Evolutionary conservation across 2,329 filamentous ascomycete genomes (phyloP), one percentile per base, ranked within the genome.

Genomic region (Penicillium sp.): DNA sequence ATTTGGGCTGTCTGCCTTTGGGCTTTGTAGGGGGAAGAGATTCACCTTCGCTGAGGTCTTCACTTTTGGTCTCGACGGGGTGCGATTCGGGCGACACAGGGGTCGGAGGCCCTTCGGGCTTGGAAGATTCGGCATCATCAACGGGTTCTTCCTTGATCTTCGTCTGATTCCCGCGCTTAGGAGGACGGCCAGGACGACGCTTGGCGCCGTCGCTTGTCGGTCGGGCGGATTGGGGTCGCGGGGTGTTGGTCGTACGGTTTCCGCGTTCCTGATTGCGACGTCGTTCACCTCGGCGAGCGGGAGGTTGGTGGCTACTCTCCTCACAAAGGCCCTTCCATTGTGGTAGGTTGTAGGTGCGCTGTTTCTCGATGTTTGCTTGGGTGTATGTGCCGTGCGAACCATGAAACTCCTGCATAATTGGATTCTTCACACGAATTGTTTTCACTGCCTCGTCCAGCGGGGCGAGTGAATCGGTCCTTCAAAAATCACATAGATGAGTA

Each of bases 361-460:
- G 90, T 74, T 96, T 95, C 66, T 97, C 86, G 54, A 99, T 92
- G 69, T 99, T 99, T 67, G 94, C 90, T 72, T 99, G 94, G 33
- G 93, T 93, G 70, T 96, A 99, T 51, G 90, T 95, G 51, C 94
- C 95, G 68, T 93, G 90, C 47, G 89, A 90, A 39, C 94, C 94
- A 80, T 95, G 93, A 65, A 99, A 99, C 66, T 99, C 94, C 73
- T 99, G 94, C 68, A 91, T 96, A 70, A 99, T 97, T 3, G 94
- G 94, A 61, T 99, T 95, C 73, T 93, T 93, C 66, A 99, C 92
- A 68, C 86, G 87, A 71, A 99, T 89, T 57, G 88, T 86, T 75
- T 96, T 97, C 59, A 99, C 83, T 46, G 90, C 81, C 65, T 96
- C 88, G 67, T 94, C 86, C 57, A 96, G 83, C 34, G 83, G 79